Conservation (phyloP, 805 yeast species). For the Metschnikowia orientalis region DNA sequence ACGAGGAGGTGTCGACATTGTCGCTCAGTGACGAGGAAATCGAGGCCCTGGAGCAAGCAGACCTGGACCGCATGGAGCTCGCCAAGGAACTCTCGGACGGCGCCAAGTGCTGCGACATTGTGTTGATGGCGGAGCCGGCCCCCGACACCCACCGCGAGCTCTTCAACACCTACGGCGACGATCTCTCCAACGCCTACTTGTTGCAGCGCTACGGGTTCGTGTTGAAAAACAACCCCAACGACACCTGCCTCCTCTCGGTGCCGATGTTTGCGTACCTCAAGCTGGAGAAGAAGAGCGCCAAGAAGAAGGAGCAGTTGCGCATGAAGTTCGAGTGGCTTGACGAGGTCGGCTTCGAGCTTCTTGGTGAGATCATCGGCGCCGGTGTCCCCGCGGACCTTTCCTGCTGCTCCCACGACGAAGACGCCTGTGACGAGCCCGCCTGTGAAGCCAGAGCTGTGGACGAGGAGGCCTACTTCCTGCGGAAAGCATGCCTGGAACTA, state of each 20-base stretch:
- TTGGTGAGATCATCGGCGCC: conserved; percentile 21
- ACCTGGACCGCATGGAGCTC: conserved; percentile 26
- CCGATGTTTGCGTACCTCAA: conserved; percentile 40
- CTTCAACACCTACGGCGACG: conserved; percentile 77
- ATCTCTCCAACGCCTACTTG: conserved; percentile 58
- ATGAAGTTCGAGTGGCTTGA: conserved; percentile 48
- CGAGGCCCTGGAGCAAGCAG: conserved; percentile 14
- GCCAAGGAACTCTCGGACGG: conserved; percentile 33
- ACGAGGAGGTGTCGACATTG: conserved; percentile 19
- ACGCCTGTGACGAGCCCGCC: conserved; percentile 14
- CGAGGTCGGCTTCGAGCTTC: conserved; percentile 37
- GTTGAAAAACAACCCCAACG: conserved; percentile 43
- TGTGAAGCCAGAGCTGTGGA: conserved; percentile 15
- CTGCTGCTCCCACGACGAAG: conserved; percentile 20
- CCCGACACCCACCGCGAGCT: conserved; percentile 50
- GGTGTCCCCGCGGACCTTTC: too few species aligned
- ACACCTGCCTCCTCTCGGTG: conserved; percentile 53
- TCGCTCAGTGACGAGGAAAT: conserved; percentile 19
- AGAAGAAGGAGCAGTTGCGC: conserved; percentile 31
- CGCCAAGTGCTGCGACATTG: conserved; percentile 66
- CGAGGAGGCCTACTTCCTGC: conserved; percentile 16
- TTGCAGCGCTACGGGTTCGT: conserved; percentile 79
- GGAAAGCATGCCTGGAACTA: conserved; percentile 2
- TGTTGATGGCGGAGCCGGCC: conserved; percentile 40
- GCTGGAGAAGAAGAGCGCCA: conserved; percentile 15